phyloP scores from a whole-genome alignment of 805 yeast species.

The Yarrowia yakushimensis region DNA sequence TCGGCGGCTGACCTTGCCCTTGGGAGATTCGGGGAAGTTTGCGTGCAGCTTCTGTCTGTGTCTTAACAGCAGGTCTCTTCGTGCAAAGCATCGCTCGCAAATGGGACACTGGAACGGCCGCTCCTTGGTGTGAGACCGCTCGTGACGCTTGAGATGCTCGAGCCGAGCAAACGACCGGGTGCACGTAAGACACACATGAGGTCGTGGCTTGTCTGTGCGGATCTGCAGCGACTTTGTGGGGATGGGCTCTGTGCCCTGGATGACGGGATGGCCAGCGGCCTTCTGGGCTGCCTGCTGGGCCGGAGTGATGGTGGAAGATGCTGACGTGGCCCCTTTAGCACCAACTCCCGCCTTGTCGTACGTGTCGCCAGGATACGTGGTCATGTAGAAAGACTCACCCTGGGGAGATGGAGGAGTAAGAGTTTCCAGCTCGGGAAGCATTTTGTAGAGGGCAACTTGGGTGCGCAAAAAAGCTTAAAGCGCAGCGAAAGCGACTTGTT shows the following conservation, averaged over 20 bases:
- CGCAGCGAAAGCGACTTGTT: not conserved
- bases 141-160: slow-evolving; percentile 92
- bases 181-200: slow-evolving; percentile 84
- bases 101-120: slow-evolving; percentile 95
- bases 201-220: slow-evolving; percentile 91
- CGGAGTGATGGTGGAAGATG: not conserved
- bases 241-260: slow-evolving; percentile 54
- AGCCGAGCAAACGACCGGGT: slow-evolving; percentile 93
- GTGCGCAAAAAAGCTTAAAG: not conserved
- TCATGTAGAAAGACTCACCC: slow-evolving; percentile 10
- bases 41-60: slow-evolving; percentile 91
- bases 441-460: not conserved
- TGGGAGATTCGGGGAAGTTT: slow-evolving; percentile 35
- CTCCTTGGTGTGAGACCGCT: slow-evolving; percentile 90
- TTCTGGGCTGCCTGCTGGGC: slow-evolving; percentile 25
- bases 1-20: not conserved
- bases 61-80: slow-evolving; percentile 67
- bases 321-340: not conserved
- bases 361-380: not conserved
- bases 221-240: slow-evolving; percentile 81
- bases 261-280: slow-evolving; percentile 24
- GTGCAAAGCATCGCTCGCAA: slow-evolving; percentile 92
- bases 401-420: slow-evolving; percentile 24
- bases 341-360: not conserved
- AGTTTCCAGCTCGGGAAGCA: slow-evolving; percentile 23